Conservation (phyloP, 306 rosid genomes). For the Fragaria nilgerrensis region DNA sequence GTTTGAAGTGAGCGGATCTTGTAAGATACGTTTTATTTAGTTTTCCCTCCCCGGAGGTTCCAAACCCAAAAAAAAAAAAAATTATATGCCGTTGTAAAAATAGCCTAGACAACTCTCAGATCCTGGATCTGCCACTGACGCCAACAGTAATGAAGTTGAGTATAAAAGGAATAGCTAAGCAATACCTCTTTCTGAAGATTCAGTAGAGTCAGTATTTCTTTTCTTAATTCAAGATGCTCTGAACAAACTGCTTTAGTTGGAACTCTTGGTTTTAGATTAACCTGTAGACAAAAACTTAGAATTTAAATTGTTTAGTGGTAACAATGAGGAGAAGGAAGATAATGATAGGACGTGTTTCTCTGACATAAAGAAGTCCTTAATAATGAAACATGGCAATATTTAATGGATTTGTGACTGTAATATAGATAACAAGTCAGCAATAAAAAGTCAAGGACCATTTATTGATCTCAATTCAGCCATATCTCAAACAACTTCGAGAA, state of each 20-base stretch:
- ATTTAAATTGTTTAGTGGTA: constrained; percentile 7
- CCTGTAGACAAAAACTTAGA: constrained; percentile 39
- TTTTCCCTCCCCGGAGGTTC: no score
- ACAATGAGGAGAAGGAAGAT: background rate
- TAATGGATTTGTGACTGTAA: background rate
- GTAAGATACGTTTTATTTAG: no score
- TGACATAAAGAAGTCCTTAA: background rate
- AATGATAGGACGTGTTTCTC: background rate
- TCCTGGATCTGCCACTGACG: no score
- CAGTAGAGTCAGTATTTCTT: constrained; percentile 85
- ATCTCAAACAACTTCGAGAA: background rate
- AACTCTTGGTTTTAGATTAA: constrained; percentile 91
- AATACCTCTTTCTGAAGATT: constrained; percentile 97
- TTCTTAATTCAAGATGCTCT: constrained; percentile 95
- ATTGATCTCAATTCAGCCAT: background rate
- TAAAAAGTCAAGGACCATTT: background rate
- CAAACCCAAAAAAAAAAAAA: no score
- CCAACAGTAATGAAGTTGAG: background rate
- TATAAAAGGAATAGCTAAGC: background rate
- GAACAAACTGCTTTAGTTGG: constrained; percentile 96
- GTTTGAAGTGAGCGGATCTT: no score
- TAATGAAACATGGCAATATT: background rate
- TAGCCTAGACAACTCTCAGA: no score
- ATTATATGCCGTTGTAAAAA: no score
- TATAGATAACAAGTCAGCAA: background rate